Evolutionary conservation across 768 basidiomycete species (phyloP), one percentile per base, ranked within the genome.

Genomic region (Termitomyces titanicus): DNA sequence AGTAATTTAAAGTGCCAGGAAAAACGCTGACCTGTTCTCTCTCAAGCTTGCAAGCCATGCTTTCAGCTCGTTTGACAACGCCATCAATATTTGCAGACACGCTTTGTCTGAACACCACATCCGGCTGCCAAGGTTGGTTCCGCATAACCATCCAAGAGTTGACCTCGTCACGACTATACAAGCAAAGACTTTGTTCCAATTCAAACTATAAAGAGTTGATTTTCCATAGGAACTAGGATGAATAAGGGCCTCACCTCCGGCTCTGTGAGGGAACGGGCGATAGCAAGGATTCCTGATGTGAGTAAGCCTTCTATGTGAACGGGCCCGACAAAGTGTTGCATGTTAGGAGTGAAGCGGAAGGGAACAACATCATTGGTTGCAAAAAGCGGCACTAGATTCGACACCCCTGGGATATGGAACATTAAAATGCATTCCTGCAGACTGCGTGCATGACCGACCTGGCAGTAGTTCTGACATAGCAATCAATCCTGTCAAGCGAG

Each of bases 281-380:
- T 94, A 2, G 94, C 89, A 79, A 97, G 89, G 48, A 96, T 85
- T 4, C 90, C 86, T 8, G 90, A 81, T 0, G 92, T 85, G 39
- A 99, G 74, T 35, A 97, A 72, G 8, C 96, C 97, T 68, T 99
- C 97, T 1, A 86, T 90, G 39, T 91, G 88, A 51, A 92, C 81
- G 2, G 90, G 88, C 1, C 92, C 93, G 35, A 98, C 72, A 75
- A 99, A 95, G 59, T 82, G 80, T 71, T 99, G 97, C 76, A 99
- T 83, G 70, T 97, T 98, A 3, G 94, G 94, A 4, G 97, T 98
- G 60, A 96, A 84, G 35, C 97, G 88, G 89, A 99, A 99, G 0
- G 97, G 97, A 5, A 98, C 94, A 3, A 86, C 79, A 63, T 99
- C 97, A 61, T 76, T 85, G 17, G 90, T 89, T 13, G 82, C 80